Evolutionary conservation across 2,329 filamentous ascomycete species (phyloP).

Genomic region (Thielaviopsis populi): DNA sequence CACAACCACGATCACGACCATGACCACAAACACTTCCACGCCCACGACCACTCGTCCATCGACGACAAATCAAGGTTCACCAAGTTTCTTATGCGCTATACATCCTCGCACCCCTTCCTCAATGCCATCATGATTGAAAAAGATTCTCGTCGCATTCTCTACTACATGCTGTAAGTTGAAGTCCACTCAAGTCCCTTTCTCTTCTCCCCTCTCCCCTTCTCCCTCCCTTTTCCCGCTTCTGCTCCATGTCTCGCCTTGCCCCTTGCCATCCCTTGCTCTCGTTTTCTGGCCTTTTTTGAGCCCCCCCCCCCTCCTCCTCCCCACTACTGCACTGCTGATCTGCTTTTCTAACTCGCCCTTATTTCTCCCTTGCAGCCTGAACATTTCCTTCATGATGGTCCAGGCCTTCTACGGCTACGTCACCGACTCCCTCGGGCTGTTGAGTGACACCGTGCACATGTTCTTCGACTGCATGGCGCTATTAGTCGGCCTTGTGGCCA

Average conservation of each 20-base stretch:
- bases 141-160: constrained; percentile 88
- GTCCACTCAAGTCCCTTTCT: constrained; percentile 7
- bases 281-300: neutral
- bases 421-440: constrained; percentile 83
- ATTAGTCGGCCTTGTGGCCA: constrained; percentile 75
- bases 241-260: neutral
- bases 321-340: neutral
- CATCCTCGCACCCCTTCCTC: constrained; percentile 58
- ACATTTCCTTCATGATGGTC: constrained; percentile 87
- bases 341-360: neutral
- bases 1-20: constrained; percentile 22
- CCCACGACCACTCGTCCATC: constrained; percentile 19
- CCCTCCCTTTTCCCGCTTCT: neutral
- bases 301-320: neutral
- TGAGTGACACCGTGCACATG: constrained; percentile 98
- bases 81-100: constrained; percentile 52
- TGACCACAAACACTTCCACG: constrained; percentile 21
- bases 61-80: constrained; percentile 47
- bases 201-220: neutral
- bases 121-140: constrained; percentile 79
- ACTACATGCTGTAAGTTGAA: constrained; percentile 69
- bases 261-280: neutral
- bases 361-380: constrained; percentile 44
- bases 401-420: constrained; percentile 89
- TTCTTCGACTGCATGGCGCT: constrained; percentile 95